phyloP scores from a whole-genome alignment of 2,329 filamentous ascomycete genomes.

The Epichloe sibirici region DNA sequence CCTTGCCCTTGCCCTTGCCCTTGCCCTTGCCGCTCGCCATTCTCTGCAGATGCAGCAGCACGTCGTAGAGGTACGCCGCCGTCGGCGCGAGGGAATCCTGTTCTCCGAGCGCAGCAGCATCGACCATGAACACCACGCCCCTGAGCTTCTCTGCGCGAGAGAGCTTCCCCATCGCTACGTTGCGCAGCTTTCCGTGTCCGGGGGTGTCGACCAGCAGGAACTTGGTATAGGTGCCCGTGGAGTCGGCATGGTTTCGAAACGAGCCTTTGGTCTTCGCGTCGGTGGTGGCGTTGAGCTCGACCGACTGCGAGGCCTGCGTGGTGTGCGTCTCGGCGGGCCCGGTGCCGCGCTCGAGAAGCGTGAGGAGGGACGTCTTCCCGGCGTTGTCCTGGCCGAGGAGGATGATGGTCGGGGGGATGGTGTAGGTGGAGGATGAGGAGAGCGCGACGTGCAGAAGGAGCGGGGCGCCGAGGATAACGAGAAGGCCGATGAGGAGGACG shows the following conservation, averaged over 20 bases:
- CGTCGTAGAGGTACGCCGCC: conserved; percentile 77
- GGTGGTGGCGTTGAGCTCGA: conserved; percentile 44
- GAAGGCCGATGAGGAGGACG: conserved; percentile 53
- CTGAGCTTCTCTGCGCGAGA: conserved; percentile 37
- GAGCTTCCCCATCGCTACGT: conserved; percentile 47
- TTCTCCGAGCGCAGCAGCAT: conserved; percentile 57
- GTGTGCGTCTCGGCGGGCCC: conserved; percentile 39
- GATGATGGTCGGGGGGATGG: conserved; percentile 62
- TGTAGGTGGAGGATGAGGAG: conserved; percentile 52
- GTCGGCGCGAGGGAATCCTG: conserved; percentile 55
- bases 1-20: conserved; percentile 20
- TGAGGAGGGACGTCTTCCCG: conserved; percentile 84
- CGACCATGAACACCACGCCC: conserved; percentile 79
- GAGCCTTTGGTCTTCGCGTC: conserved; percentile 29
- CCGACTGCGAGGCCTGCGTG: conserved; percentile 34
- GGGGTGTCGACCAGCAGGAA: conserved; percentile 81
- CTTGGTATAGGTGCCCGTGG: conserved; percentile 46
- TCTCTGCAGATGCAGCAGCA: conserved; percentile 74
- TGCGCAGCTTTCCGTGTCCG: conserved; percentile 86
- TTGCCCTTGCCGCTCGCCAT: conserved; percentile 36
- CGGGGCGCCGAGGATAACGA: conserved; percentile 62
- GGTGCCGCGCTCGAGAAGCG: conserved; percentile 51
- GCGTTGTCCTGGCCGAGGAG: conserved; percentile 69
- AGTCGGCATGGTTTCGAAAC: conserved; percentile 44
- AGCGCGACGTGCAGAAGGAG: conserved; percentile 66